These are phyloP conservation scores for Parsonsia alboflavescens DNA, from an alignment of 257 asterid genomes.

Conservation along the genomic window DNA sequence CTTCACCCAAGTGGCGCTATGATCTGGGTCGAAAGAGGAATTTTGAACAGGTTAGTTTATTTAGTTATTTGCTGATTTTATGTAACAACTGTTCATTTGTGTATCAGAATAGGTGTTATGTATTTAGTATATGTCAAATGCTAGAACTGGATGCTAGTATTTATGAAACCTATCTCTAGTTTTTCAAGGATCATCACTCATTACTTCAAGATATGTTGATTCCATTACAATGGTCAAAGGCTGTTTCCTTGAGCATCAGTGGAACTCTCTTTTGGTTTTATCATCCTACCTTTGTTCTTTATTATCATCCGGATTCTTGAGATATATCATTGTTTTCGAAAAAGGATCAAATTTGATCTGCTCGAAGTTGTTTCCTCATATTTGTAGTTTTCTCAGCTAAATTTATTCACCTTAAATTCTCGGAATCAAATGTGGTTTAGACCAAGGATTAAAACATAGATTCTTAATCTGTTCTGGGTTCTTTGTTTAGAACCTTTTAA, in stretches of 20 bases:
- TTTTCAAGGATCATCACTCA: not conserved
- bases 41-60: conserved; percentile 43
- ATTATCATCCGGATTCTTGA: not conserved
- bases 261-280: not conserved
- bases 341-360: not conserved
- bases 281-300: not conserved
- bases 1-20: conserved; percentile 89
- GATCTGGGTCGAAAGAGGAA: conserved; percentile 92
- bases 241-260: not conserved
- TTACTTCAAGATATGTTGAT: conserved; percentile 2
- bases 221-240: not conserved
- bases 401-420: not conserved
- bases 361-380: not conserved
- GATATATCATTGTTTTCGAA: not conserved
- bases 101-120: not conserved
- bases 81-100: not conserved
- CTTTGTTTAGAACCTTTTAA: not conserved
- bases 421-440: not conserved
- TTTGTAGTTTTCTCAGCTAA: not conserved
- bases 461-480: not conserved
- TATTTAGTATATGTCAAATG: not conserved
- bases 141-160: not conserved
- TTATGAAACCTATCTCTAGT: not conserved
- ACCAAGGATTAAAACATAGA: not conserved
- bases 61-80: conserved; percentile 9